Conservation (phyloP, 2,329 filamentous ascomycete species). For the Ceratocystiopsis sp. region DNA sequence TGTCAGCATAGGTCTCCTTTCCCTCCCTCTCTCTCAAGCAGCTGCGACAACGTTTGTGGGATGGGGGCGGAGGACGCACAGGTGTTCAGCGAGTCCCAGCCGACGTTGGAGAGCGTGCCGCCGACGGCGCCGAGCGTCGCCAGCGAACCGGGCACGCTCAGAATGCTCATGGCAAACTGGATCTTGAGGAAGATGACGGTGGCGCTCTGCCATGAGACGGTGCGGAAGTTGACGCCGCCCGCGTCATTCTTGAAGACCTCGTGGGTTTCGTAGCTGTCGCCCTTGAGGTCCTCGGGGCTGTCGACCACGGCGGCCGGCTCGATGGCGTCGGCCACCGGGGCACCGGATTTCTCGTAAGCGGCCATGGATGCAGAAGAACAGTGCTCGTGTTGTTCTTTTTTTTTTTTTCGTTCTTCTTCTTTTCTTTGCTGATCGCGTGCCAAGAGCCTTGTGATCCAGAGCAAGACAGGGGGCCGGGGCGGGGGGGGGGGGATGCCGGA, state of each 20-base stretch:
- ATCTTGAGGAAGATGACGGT: constrained; percentile 29
- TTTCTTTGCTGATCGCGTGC: too few species aligned
- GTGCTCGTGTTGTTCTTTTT: too few species aligned
- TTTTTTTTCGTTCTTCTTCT: too few species aligned
- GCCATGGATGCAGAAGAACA: neutral
- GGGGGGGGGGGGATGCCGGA: too few species aligned
- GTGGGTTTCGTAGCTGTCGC: neutral
- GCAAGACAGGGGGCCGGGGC: too few species aligned
- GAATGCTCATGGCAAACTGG: constrained; percentile 12
- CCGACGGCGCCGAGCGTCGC: constrained; percentile 70
- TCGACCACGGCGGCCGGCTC: neutral
- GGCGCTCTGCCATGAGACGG: constrained; percentile 29
- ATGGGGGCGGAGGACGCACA: constrained; percentile 7
- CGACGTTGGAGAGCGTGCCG: constrained; percentile 66
- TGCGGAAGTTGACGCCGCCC: constrained; percentile 25
- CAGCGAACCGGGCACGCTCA: constrained; percentile 29
- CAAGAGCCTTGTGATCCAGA: too few species aligned
- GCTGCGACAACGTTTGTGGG: too few species aligned
- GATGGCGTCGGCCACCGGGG: neutral
- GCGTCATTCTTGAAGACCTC: constrained; percentile 28
- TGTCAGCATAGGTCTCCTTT: too few species aligned
- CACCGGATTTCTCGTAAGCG: neutral
- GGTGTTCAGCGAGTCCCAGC: constrained; percentile 15
- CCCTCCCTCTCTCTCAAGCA: too few species aligned
- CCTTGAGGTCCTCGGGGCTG: neutral